phyloP scores from a whole-genome alignment of 345 rosid genomes.

The Citrus sp. region DNA sequence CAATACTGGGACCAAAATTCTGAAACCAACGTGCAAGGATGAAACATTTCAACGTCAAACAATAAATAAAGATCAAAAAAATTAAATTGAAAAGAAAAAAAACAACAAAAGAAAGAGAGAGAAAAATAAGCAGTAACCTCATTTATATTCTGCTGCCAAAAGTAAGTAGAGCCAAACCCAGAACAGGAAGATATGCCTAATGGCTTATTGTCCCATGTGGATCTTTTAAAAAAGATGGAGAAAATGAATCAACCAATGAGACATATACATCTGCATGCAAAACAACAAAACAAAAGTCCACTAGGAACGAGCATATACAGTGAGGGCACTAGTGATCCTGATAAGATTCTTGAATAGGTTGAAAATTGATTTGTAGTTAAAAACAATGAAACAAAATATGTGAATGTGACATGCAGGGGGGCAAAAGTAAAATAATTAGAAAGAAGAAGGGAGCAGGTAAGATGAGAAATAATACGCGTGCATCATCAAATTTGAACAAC shows the following conservation, averaged over 20 bases:
- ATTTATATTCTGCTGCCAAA: background rate
- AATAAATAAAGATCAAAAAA: background rate
- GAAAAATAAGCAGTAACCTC: too few species aligned
- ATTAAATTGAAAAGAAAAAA: background rate
- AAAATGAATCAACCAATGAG: background rate
- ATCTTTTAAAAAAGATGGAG: background rate
- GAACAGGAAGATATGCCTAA: background rate
- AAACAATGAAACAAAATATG: too few species aligned
- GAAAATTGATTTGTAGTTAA: too few species aligned
- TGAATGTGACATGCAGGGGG: too few species aligned
- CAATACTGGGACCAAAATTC: background rate
- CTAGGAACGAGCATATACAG: background rate
- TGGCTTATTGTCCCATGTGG: background rate
- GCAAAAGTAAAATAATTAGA: too few species aligned
- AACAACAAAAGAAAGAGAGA: too few species aligned
- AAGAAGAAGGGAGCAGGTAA: too few species aligned
- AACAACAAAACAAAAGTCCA: background rate
- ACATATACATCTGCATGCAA: background rate
- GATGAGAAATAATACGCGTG: too few species aligned
- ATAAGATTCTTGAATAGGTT: constrained; percentile 13
- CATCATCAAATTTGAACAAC: too few species aligned
- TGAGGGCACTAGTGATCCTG: background rate
- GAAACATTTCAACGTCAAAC: constrained; percentile 15
- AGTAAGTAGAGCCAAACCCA: constrained; percentile 5
- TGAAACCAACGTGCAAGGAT: background rate